phyloP scores from a whole-genome alignment of 768 basidiomycete genomes.

The Termitomyces sp. region DNA sequence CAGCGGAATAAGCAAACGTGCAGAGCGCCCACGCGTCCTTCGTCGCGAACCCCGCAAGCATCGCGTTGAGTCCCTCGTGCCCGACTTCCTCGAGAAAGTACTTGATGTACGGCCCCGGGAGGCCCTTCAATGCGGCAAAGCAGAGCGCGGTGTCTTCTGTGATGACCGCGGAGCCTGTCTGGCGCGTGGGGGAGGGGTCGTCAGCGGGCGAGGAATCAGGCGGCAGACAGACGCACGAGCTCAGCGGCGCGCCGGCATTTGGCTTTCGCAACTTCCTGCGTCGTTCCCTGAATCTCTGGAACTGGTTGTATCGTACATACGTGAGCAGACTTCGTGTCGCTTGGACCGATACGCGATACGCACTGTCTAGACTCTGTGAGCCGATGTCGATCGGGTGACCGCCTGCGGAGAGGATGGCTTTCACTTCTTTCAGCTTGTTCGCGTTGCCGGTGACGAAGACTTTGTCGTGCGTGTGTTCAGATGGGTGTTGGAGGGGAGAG shows the following conservation, averaged over 20 bases:
- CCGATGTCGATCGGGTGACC: conserved; percentile 67
- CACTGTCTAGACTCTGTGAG: conserved; percentile 75
- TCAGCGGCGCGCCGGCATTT: conserved; percentile 88
- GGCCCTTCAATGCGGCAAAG: conserved; percentile 81
- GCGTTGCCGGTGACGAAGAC: conserved; percentile 95
- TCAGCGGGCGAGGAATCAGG: too few species aligned
- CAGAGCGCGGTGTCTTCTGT: conserved; percentile 96
- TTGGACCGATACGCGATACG: conserved; percentile 20
- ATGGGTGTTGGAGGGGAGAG: background rate
- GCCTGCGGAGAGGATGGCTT: conserved; percentile 68
- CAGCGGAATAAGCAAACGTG: conserved; percentile 91
- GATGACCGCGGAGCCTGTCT: conserved; percentile 46
- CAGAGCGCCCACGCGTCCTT: conserved; percentile 86
- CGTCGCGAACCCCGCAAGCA: conserved; percentile 72
- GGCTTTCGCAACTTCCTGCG: conserved; percentile 80
- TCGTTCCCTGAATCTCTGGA: conserved; percentile 92
- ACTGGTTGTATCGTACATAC: conserved; percentile 50
- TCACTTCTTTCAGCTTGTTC: conserved; percentile 88
- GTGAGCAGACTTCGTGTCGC: background rate
- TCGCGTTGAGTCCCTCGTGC: conserved; percentile 83
- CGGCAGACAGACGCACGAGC: conserved; percentile 58
- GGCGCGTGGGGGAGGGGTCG: background rate
- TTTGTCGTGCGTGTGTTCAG: conserved; percentile 28
- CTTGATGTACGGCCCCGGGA: conserved; percentile 98
- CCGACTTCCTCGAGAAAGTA: conserved; percentile 81